Percentiles rank a stretch among this genome's conserved stretches.
These are phyloP conservation scores for Lyophyllum decastes DNA, from an alignment of 768 basidiomycete species.

Conservation along the genomic window DNA sequence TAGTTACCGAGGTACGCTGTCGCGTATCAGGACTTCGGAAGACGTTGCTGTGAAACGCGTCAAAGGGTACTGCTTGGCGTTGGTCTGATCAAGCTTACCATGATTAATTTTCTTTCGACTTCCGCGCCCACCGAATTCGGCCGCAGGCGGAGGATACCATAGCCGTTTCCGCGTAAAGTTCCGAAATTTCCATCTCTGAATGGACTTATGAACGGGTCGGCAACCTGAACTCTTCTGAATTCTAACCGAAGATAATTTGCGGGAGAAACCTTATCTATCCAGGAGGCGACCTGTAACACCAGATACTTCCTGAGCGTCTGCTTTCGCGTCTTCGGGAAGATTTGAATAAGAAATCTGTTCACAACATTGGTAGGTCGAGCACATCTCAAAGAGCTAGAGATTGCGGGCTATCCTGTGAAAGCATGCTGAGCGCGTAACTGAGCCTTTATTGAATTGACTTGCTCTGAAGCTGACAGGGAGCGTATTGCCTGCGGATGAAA, in stretches of 20 bases:
- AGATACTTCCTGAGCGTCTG: constrained; percentile 40
- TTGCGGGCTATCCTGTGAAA: constrained; percentile 48
- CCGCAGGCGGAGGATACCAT: constrained; percentile 47
- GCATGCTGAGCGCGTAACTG: neutral
- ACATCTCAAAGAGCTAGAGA: constrained; percentile 49
- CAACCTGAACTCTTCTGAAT: neutral
- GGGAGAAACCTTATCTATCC: constrained; percentile 41
- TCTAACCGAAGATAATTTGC: neutral
- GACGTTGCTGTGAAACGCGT: constrained; percentile 33
- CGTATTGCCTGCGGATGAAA: constrained; percentile 25
- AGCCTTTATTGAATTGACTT: constrained; percentile 10
- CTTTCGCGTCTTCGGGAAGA: constrained; percentile 39
- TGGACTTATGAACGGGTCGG: neutral
- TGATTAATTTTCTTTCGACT: constrained; percentile 46
- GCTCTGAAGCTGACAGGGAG: constrained; percentile 51
- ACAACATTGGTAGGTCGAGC: constrained; percentile 49
- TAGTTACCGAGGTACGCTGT: constrained; percentile 42
- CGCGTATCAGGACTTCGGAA: constrained; percentile 46
- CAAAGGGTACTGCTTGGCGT: neutral
- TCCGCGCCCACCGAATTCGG: constrained; percentile 42
- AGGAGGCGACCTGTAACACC: constrained; percentile 37
- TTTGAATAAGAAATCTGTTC: constrained; percentile 51
- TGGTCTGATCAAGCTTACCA: constrained; percentile 38
- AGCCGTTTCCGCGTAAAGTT: constrained; percentile 37
- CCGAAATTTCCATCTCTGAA: constrained; percentile 20